Percentiles rank a stretch among this genome's conserved stretches.
Conservation (phyloP, 768 basidiomycete genomes). For the Russula sp. region DNA sequence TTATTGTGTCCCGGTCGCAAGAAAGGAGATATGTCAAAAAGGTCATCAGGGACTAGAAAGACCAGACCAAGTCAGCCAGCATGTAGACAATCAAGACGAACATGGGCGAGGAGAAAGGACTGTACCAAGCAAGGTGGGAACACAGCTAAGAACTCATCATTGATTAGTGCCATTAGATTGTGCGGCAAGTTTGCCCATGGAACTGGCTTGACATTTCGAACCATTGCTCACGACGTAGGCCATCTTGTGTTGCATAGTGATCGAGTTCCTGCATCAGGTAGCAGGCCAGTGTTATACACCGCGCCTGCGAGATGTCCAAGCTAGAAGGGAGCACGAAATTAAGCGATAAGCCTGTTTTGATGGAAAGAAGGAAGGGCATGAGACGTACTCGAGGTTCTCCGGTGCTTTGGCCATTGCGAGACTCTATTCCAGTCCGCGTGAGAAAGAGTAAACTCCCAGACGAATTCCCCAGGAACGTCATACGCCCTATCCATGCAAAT, state of each 20-base stretch:
- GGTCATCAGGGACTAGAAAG: slow-evolving; percentile 11
- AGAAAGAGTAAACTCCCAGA: slow-evolving; percentile 1
- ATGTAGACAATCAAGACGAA: too few relatives aligned
- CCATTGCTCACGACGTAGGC: slow-evolving; percentile 17
- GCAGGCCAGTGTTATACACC: slow-evolving; percentile 19
- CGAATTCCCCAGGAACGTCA: slow-evolving; percentile 11
- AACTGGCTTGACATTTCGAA: slow-evolving; percentile 24
- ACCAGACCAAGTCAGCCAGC: background rate
- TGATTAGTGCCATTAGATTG: slow-evolving; percentile 9
- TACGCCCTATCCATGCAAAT: slow-evolving; percentile 15
- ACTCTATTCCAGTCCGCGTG: slow-evolving; percentile 15
- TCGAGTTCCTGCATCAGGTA: slow-evolving; percentile 17
- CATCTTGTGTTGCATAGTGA: slow-evolving; percentile 6
- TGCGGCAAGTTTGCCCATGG: slow-evolving; percentile 24
- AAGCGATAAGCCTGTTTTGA: background rate
- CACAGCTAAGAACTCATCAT: background rate
- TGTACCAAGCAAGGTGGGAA: slow-evolving; percentile 18
- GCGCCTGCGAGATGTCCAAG: slow-evolving; percentile 14
- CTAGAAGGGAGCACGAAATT: background rate
- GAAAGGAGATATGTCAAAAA: slow-evolving; percentile 20
- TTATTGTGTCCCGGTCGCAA: slow-evolving; percentile 16
- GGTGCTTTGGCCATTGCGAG: slow-evolving; percentile 16
- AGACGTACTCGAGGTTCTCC: slow-evolving; percentile 13
- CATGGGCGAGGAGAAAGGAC: background rate
- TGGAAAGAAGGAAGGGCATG: too few relatives aligned